Evolutionary conservation across 2,329 filamentous ascomycete species (phyloP), one percentile per base, ranked within the genome.

Genomic region (Pseudogymnoascus sp.): DNA sequence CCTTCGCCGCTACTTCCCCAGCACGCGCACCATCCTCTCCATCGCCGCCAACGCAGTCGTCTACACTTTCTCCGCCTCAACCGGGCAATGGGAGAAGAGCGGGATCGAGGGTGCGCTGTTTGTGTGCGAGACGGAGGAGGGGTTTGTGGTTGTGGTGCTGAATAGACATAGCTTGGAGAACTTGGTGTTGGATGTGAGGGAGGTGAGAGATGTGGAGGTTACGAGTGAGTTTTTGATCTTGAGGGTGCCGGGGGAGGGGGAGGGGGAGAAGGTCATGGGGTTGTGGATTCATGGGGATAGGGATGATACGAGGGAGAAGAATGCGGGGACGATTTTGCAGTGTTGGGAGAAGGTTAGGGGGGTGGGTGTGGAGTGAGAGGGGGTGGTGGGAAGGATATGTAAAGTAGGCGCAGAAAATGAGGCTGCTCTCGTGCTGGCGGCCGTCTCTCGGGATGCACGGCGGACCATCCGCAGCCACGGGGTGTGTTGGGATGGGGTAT

Each of bases 81-180:
- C 85, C 2, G 79, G 83, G 61, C 77, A 80, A 65, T 97, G 95
- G 95, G 89, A 95, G 73, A 96, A 96, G 79, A 84, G 84, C 53
- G 89, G 88, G 63, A 83, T 93, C 9, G 93, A 96, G 76, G 95
- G 95, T 40, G 90, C 91, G 11, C 79, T 97, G 67, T 99, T 97
- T 74, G 84, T 97, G 62, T 96, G 90, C 79, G 83, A 89, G 67
- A 81, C 84, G 72, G 74, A 76, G 42, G 69, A 69, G 73, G 65
- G 69, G 38, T 69, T 79, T 21, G 85, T 85, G 76, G 83, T 90
- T 14, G 89, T 92, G 69, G 80, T 93, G 5, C 79, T 93, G 66
- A 93, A 91, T 75, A 82, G 90, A 49, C 83, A 86, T 42, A 85
- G 86, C 0, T 77, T 91, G 60, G 82, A 88, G 61, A 93, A 93